A percentile compares a stretch with the other conserved stretches of the same genome.
Conservation (phyloP, 2,329 filamentous ascomycete species). For the Fusarium sulawesiense region DNA sequence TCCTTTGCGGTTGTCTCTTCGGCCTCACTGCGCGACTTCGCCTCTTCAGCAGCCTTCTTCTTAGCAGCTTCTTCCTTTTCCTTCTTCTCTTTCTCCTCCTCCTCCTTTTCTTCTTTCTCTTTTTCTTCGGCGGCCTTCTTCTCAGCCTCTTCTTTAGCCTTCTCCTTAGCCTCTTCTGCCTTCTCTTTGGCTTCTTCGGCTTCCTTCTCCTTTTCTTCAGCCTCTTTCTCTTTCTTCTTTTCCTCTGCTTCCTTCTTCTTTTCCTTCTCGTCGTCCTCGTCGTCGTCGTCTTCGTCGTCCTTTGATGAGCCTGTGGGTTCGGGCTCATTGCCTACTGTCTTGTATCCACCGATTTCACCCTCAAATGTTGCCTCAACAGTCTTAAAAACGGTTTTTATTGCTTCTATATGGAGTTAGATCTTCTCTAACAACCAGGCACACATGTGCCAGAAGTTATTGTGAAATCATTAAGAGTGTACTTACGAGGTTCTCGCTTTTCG, state of each 20-base stretch:
- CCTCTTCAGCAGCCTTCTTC: constrained; percentile 26
- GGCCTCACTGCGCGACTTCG: constrained; percentile 29
- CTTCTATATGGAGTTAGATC: constrained; percentile 40
- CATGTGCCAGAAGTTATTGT: neutral
- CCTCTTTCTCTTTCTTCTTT: constrained; percentile 35
- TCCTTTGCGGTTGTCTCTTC: constrained; percentile 12
- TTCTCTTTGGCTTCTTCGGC: constrained; percentile 36
- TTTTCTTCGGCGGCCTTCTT: constrained; percentile 23
- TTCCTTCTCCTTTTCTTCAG: constrained; percentile 27
- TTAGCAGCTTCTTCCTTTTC: constrained; percentile 33
- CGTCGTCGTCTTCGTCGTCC: constrained; percentile 12
- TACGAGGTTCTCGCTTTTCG: constrained; percentile 30
- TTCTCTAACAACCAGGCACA: neutral
- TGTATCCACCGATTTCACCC: constrained; percentile 58
- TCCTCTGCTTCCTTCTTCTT: constrained; percentile 21
- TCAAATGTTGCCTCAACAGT: constrained; percentile 56
- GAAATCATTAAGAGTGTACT: neutral
- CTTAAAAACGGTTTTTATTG: constrained; percentile 55
- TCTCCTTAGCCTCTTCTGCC: constrained; percentile 33
- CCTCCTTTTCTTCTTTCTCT: constrained; percentile 26
- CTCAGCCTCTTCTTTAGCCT: constrained; percentile 28
- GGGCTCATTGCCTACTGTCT: constrained; percentile 48
- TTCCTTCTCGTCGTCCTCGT: constrained; percentile 15
- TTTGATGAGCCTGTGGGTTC: constrained; percentile 29
- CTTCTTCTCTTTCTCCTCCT: constrained; percentile 29